Conservation (phyloP, 1,139 yeast species). For the Yamadazyma dushanensis region DNA sequence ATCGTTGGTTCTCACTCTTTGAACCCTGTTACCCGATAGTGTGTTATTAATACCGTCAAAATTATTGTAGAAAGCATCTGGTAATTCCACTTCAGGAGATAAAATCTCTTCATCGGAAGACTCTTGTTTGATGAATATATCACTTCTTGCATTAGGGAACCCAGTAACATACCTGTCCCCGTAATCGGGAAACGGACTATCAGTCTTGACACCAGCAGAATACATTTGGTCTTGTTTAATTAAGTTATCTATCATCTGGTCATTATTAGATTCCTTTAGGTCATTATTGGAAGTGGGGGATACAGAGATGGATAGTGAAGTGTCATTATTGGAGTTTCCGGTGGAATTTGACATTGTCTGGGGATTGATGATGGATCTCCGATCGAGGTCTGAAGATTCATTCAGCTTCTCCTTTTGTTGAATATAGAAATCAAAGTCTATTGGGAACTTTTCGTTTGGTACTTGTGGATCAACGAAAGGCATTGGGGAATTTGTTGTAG, state of each 20-base stretch:
- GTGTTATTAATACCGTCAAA: slow-evolving; percentile 2
- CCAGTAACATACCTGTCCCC: background rate
- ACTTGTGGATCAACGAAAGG: background rate
- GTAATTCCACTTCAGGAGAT: slow-evolving; percentile 9
- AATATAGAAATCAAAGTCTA: slow-evolving; percentile 36
- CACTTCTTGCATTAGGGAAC: background rate
- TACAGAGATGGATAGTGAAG: background rate
- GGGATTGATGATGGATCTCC: background rate
- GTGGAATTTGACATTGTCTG: background rate
- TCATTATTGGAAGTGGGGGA: slow-evolving; percentile 1
- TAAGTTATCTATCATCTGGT: slow-evolving; percentile 2
- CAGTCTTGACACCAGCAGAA: background rate
- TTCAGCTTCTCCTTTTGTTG: background rate
- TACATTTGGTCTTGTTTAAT: slow-evolving; percentile 1
- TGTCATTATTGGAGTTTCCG: background rate
- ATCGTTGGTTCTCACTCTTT: background rate
- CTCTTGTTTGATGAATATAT: slow-evolving; percentile 7
- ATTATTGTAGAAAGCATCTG: slow-evolving; percentile 5
- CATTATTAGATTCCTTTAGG: background rate
- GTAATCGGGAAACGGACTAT: background rate
- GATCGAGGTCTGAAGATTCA: background rate
- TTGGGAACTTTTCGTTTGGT: slow-evolving; percentile 20
- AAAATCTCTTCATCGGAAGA: slow-evolving; percentile 12
- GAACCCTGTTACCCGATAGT: background rate
- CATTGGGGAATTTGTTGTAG: background rate